phyloP scores from a whole-genome alignment of 441 rosid species.

The Arabidopsis lyrata region DNA sequence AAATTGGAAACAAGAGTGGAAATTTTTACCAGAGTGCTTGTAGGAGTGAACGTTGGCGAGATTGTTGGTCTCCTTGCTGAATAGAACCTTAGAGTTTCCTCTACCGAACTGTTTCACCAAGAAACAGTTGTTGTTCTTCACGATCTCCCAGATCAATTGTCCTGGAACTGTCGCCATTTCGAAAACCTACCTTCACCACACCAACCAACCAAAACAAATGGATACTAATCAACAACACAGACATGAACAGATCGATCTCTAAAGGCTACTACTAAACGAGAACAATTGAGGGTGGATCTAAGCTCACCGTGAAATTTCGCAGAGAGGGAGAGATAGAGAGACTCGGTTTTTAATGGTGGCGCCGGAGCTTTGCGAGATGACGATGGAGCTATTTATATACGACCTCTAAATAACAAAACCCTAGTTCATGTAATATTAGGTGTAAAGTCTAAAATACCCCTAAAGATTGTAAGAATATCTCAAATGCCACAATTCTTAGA shows the following conservation, averaged over 20 bases:
- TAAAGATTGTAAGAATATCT: background rate
- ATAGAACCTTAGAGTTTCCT: slow-evolving; percentile 61
- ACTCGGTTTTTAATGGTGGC: slow-evolving; percentile 33
- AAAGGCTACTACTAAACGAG: background rate
- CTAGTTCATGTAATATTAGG: background rate
- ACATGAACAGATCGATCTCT: slow-evolving; percentile 5
- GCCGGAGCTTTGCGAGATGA: slow-evolving; percentile 29
- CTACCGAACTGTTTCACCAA: slow-evolving; percentile 71
- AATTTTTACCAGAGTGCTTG: slow-evolving; percentile 68
- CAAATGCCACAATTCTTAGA: slow-evolving; percentile 11
- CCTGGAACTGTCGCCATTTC: slow-evolving; percentile 73
- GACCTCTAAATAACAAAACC: slow-evolving; percentile 34
- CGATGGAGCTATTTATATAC: slow-evolving; percentile 41
- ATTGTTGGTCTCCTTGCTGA: slow-evolving; percentile 74
- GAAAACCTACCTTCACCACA: slow-evolving; percentile 19
- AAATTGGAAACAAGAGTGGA: background rate
- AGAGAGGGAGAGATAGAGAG: slow-evolving; percentile 6
- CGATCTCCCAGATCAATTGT: slow-evolving; percentile 77
- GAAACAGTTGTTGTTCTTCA: slow-evolving; percentile 73
- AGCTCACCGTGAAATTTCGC: slow-evolving; percentile 34
- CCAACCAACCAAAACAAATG: background rate
- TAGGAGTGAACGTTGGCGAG: slow-evolving; percentile 72
- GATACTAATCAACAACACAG: slow-evolving; percentile 21
- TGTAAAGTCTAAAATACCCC: slow-evolving; percentile 22
- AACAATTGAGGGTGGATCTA: background rate